phyloP scores from a whole-genome alignment of 768 basidiomycete genomes.

The Suillus americanus region DNA sequence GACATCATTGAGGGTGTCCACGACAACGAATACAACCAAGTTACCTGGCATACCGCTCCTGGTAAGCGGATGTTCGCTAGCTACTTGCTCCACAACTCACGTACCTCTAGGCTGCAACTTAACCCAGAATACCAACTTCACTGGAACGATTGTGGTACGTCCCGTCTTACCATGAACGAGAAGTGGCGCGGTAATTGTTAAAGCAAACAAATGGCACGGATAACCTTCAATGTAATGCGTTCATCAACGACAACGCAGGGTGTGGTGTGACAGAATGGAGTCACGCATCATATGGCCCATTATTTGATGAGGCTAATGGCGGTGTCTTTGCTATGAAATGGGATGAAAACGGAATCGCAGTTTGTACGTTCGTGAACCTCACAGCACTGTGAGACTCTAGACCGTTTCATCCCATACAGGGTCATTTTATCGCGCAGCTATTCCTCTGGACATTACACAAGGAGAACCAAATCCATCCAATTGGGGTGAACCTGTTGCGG shows the following conservation, averaged over 20 bases:
- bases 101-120: slow-evolving; percentile 52
- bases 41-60: slow-evolving; percentile 74
- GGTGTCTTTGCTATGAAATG: slow-evolving; percentile 91
- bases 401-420: slow-evolving; percentile 41
- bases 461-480: slow-evolving; percentile 63
- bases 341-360: slow-evolving; percentile 73
- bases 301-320: slow-evolving; percentile 76
- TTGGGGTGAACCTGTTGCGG: slow-evolving; percentile 71
- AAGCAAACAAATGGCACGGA: slow-evolving; percentile 50
- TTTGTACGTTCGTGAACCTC: slow-evolving; percentile 53
- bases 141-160: slow-evolving; percentile 64
- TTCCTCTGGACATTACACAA: slow-evolving; percentile 63
- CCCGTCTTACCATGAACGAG: background rate
- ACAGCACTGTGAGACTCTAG: background rate
- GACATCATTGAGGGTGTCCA: slow-evolving; percentile 87
- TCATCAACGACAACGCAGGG: slow-evolving; percentile 59
- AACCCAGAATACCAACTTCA: slow-evolving; percentile 53
- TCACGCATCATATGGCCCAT: slow-evolving; percentile 78
- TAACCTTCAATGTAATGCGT: slow-evolving; percentile 55
- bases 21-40: slow-evolving; percentile 81
- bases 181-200: slow-evolving; percentile 5
- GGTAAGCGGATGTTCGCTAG: slow-evolving; percentile 34
- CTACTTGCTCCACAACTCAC: slow-evolving; percentile 6
- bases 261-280: slow-evolving; percentile 82
- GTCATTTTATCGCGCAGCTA: slow-evolving; percentile 80